A percentile compares a stretch with the other conserved stretches of the same genome.
Conservation (phyloP, 345 rosid genomes). For the Salix arbutifolia region DNA sequence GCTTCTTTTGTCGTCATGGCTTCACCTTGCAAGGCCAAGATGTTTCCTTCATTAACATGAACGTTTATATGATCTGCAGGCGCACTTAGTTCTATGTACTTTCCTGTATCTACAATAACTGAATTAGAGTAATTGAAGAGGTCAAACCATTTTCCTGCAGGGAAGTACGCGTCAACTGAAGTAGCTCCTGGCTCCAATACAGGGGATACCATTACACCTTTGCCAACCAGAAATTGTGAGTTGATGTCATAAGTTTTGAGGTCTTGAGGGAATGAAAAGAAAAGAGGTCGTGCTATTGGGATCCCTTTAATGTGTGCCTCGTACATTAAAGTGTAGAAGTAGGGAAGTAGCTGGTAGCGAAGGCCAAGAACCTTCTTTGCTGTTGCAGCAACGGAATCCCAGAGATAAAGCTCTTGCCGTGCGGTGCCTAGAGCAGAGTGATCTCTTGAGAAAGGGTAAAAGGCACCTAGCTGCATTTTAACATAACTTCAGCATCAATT, state of each 20-base stretch:
- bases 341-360: constrained; percentile 62
- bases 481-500: not conserved
- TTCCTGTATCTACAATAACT: constrained; percentile 31
- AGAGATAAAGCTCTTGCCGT: constrained; percentile 63
- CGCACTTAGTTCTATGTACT: constrained; percentile 34
- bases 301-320: constrained; percentile 52
- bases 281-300: constrained; percentile 74
- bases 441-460: constrained; percentile 77
- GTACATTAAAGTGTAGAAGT: constrained; percentile 63
- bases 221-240: constrained; percentile 56
- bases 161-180: constrained; percentile 55
- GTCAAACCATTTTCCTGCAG: constrained; percentile 64
- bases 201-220: constrained; percentile 60
- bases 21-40: constrained; percentile 65
- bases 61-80: constrained; percentile 53
- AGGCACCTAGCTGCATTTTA: constrained; percentile 55
- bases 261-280: constrained; percentile 66
- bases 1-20: constrained; percentile 56
- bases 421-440: constrained; percentile 29
- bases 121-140: constrained; percentile 55
- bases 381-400: constrained; percentile 65
- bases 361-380: constrained; percentile 61
- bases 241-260: constrained; percentile 40
- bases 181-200: constrained; percentile 34
- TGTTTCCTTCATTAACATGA: constrained; percentile 58